Base-by-base conservation (phyloP, 768 basidiomycete species). In the Tulasnella sp. region DNA sequence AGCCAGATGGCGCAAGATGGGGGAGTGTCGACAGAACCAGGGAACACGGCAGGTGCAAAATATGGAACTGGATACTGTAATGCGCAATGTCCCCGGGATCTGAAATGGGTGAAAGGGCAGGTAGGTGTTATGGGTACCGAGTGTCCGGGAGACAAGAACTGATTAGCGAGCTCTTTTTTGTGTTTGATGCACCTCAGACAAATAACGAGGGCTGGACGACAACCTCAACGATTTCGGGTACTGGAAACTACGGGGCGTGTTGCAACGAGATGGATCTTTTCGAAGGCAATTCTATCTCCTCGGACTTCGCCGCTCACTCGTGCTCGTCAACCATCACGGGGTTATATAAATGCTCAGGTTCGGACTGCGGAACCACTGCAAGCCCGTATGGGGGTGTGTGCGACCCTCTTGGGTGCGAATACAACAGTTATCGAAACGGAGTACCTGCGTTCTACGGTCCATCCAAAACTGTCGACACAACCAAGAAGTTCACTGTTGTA, bases 331-430 rank as follows among this genome's bases (percentile, higher is more conserved):
- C 62, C 31, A 34, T 68, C 62, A 42, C 42, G 8, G 76, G 68
- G 12, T n/a, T 39, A 16, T 52, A 39, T 39, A 16, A 16, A 39
- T 77, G 76, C 40, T 40, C 56, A 5, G 46, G 19, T 8, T 7
- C 76, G 12, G 38, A 7, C 31, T 77, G 76, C 31, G 58, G 40
- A 18, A 71, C 56, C 19, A 62, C 58, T 19, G 9, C 58, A 46
- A 46, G 46, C 19, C 46, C 46, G 7, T 46, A 46, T 31, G 58
- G 58, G 24, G 58, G 58, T 31, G 38, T 38, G 1, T 77, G 76
- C 76, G 76, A 77, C 68, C 56, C 48, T n/a, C 46, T 42, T 16
- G 76, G 76, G 19, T 77, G 76, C 76, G 76, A 77, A 24, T 77
- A 71, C 76, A 77, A 77, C 56, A 56, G 46, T n/a, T 73, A 72